Evolutionary conservation across 371 early-diverging fungal species (phyloP).

Genomic region (Mortierella sp.): DNA sequence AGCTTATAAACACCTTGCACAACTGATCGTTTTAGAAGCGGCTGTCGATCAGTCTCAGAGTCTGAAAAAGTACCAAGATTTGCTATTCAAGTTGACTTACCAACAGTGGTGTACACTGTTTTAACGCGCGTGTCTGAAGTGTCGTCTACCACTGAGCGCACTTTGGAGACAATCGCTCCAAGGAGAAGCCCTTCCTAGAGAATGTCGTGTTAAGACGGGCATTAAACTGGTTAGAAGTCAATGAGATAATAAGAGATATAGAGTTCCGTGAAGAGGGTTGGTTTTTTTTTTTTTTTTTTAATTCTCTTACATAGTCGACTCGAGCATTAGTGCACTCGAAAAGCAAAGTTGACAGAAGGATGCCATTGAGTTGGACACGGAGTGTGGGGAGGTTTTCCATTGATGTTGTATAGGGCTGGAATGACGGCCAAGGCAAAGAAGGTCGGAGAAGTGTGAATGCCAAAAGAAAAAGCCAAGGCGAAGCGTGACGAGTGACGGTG

Average conservation of each 20-base stretch:
- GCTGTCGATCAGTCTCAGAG: too few relatives aligned
- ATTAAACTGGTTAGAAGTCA: background rate
- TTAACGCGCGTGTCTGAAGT: slow-evolving; percentile 47
- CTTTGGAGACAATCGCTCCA: slow-evolving; percentile 38
- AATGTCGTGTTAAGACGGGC: background rate
- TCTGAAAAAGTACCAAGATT: background rate
- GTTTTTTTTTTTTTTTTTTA: too few relatives aligned
- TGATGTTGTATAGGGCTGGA: background rate
- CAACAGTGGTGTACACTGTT: slow-evolving; percentile 42
- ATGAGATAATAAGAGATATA: background rate
- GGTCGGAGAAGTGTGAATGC: background rate
- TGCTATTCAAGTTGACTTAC: slow-evolving; percentile 10
- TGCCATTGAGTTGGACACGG: slow-evolving; percentile 47
- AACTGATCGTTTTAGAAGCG: slow-evolving; percentile 14
- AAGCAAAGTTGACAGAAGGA: slow-evolving; percentile 50
- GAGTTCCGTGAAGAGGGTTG: background rate
- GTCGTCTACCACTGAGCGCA: slow-evolving; percentile 43
- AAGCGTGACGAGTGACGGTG: slow-evolving; percentile 7
- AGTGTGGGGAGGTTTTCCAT: slow-evolving; percentile 32
- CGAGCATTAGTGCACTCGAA: slow-evolving; percentile 56
- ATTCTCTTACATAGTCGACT: slow-evolving; percentile 31
- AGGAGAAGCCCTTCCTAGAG: slow-evolving; percentile 50
- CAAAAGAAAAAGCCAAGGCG: background rate
- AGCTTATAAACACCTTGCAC: slow-evolving; percentile 52
- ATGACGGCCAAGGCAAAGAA: background rate